Base-by-base conservation (phyloP, 2,329 filamentous ascomycete genomes). In the Verticillium dahliae region DNA sequence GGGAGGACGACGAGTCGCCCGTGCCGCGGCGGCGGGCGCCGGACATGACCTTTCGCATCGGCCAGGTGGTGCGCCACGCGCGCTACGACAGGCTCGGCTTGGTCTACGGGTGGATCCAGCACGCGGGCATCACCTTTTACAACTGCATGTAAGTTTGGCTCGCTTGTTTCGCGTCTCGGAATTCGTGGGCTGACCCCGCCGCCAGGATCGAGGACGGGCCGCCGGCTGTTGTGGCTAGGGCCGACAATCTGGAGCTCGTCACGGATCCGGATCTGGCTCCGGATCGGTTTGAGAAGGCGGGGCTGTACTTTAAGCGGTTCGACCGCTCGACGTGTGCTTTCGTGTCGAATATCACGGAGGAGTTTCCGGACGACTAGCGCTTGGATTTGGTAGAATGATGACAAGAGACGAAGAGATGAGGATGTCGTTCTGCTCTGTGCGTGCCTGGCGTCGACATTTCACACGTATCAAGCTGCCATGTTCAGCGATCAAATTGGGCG, bases 221-320 rank as follows among this genome's bases (percentile, higher is more conserved):
- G 60, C 31, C 57, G 52, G 38, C 41, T 61, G 39, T 58, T 62
- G 57, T 50, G 58, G 64, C 64, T 34, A 62, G 61, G 41, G 59
- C 64, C 18, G 60, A 60, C 14, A 66, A 62, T 34, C 56, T 66
- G 5, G 63, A 63, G 15, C 58, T 65, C n/a, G 58, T 66, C 4
- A 57, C 54, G 14, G 50, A 65, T 33, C 60, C 58, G 11, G 58
- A 62, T 1, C 45, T 61, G 22, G 64, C 56, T 11, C n/a, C 57
- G 31, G 60, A 33, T 80, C 83, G 64, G 82, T 91, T 70, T 80
- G 80, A 56, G 75, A 90, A 66, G 91, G 41, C 92, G 3, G 95
- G 95, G 0, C 89, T 88, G 68, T 91, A 91, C 73, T 98, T 99
- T 74, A 96, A 91, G 74, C 82, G 92, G 52, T 98, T 92, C 81